Evolutionary conservation across 768 basidiomycete species (phyloP).

Genomic region (Cystofilobasidium bisporidii): DNA sequence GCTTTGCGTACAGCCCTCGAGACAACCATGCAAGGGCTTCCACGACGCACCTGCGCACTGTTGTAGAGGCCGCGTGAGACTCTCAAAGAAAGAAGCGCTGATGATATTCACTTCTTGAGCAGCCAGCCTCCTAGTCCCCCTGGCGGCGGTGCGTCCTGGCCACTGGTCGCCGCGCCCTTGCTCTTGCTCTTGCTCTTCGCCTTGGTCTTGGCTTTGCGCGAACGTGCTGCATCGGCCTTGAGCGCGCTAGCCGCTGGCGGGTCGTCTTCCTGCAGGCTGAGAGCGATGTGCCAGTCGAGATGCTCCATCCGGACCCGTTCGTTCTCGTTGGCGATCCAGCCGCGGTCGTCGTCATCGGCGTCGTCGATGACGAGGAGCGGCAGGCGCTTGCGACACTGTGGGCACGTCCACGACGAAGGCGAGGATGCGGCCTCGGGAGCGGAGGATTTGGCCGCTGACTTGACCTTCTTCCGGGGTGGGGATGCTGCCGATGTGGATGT

Average conservation of each 20-base stretch:
- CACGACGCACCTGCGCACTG: no score
- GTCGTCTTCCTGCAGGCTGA: slow-evolving; percentile 9
- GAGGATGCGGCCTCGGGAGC: not conserved
- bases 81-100: no score
- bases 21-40: no score
- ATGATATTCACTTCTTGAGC: not conserved
- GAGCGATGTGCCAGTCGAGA: slow-evolving; percentile 18
- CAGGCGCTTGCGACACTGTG: slow-evolving; percentile 12
- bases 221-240: not conserved
- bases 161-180: not conserved
- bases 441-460: not conserved
- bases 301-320: slow-evolving; percentile 23
- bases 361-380: not conserved
- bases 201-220: not conserved
- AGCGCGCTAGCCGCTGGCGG: not conserved
- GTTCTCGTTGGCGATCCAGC: not conserved
- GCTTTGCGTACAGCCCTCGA: no score
- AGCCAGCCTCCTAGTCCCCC: slow-evolving; percentile 1
- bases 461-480: not conserved
- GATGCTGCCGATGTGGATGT: not conserved
- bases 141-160: not conserved
- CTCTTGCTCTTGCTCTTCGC: not conserved
- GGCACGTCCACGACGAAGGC: slow-evolving; percentile 6
- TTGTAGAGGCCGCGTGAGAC: no score
- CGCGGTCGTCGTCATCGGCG: not conserved